Conservation (phyloP, 2,329 filamentous ascomycete species). For the Paecilomyces formosus region DNA sequence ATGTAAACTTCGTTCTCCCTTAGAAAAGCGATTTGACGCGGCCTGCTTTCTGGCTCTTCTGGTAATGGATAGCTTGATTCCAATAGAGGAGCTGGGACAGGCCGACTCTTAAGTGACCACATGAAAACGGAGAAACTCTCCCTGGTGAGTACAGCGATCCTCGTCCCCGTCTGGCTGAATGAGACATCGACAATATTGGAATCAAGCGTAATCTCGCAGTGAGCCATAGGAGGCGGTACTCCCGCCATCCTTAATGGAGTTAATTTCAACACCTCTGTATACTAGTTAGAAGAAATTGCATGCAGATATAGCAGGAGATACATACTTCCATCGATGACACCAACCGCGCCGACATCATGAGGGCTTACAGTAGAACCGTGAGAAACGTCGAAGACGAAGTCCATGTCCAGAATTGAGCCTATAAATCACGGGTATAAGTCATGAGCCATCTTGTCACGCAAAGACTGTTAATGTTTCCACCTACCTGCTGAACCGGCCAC, state of each 20-base stretch:
- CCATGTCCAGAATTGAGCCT: slow-evolving; percentile 51
- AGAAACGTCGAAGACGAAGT: slow-evolving; percentile 62
- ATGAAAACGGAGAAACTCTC: slow-evolving; percentile 60
- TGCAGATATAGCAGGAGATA: slow-evolving; percentile 5
- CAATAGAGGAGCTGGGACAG: slow-evolving; percentile 29
- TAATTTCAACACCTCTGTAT: slow-evolving; percentile 58
- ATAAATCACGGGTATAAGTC: slow-evolving; percentile 8
- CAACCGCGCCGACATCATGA: slow-evolving; percentile 69
- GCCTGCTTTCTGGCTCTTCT: slow-evolving; percentile 18
- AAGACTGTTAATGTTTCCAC: slow-evolving; percentile 8
- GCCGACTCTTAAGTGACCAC: slow-evolving; percentile 51
- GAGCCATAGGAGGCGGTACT: slow-evolving; percentile 85
- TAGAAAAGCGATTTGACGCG: slow-evolving; percentile 42
- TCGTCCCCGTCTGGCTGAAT: slow-evolving; percentile 57
- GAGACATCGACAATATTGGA: slow-evolving; percentile 66
- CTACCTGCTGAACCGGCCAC: slow-evolving; percentile 48
- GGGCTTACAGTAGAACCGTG: slow-evolving; percentile 64
- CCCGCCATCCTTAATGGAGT: slow-evolving; percentile 80
- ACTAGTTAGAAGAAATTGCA: slow-evolving; percentile 8
- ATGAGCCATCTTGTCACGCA: background rate
- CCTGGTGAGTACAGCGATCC: slow-evolving; percentile 66
- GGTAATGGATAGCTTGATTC: slow-evolving; percentile 31
- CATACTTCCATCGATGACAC: slow-evolving; percentile 73
- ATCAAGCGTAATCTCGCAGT: slow-evolving; percentile 61
- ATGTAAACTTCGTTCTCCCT: slow-evolving; percentile 36